Evolutionary conservation across 1,139 yeast species (phyloP), one percentile per base, ranked within the genome.

Genomic region (Yarrowia galli): DNA sequence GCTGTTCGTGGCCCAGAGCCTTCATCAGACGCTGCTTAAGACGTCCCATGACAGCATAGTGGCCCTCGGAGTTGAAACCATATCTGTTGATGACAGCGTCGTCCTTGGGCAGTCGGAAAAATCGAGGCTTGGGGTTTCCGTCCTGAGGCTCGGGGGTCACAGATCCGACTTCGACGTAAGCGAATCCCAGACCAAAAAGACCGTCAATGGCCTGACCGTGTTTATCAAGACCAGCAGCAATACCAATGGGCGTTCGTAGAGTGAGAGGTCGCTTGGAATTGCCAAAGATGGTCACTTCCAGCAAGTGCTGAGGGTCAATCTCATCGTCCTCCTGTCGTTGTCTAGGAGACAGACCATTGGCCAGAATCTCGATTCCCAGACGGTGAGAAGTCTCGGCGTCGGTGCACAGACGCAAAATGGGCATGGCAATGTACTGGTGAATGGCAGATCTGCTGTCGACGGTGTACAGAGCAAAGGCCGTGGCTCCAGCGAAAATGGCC

Each of bases 211-310:
- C 97, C 75, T 92, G 97, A 67, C 92, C 99, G 74, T 93, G 90
- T 78, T 93, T 93, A 77, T 93, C 99, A 71, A 93, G 84, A 15
- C 99, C 99, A 42, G 99, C 98, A 65, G 98, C 98, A 73, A 93
- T 83, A 9, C 98, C 98, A 69, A 93, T 81, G 23, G 98, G 98
- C 68, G 88, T 88, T 38, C 84, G 82, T 74, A 93, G 79, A 0
- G 75, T 79, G 67, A 78, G 66, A 13, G 76, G 73, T 48, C 72
- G 70, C 54, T 71, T 72, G 18, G 73, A 70, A 60, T 72, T 70
- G 22, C 68, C 65, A 68, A 78, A 79, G 32, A 79, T 71, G n/a
- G 75, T 72, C 20, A 77, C 78, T 25, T 71, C 68, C 42, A 78
- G 71, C 64, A 72, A 71, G 8, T 71, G 69, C n/a, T 72, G 67